Evolutionary conservation across 805 yeast genomes (phyloP).

Genomic region (Cyberlindnera sargentensis): DNA sequence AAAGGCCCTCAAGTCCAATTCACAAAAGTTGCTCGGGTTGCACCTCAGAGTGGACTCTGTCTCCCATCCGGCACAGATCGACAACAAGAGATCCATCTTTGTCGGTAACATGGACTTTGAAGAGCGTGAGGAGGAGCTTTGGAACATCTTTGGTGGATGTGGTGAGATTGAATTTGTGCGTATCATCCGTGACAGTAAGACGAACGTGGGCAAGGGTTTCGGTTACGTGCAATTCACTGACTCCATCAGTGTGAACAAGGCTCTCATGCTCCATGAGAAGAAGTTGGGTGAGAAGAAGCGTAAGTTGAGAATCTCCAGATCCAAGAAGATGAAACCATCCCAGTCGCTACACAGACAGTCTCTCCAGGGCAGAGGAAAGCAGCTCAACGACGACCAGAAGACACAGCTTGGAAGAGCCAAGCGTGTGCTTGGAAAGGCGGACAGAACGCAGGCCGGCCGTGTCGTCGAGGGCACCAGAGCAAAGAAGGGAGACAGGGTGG

Average conservation of each 20-base stretch:
- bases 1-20: constrained; percentile 51
- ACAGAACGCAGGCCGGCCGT: constrained; percentile 59
- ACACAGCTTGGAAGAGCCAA: constrained; percentile 78
- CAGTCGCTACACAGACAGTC: constrained; percentile 3
- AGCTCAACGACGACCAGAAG: constrained; percentile 58
- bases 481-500: constrained; percentile 51
- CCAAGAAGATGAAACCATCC: constrained; percentile 33
- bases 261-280: constrained; percentile 69
- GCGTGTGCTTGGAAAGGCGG: constrained; percentile 71
- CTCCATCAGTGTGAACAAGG: constrained; percentile 67
- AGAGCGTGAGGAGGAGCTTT: constrained; percentile 81
- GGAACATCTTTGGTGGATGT: constrained; percentile 66
- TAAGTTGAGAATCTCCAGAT: constrained; percentile 70
- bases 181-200: constrained; percentile 84
- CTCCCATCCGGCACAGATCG: constrained; percentile 85
- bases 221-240: constrained; percentile 90
- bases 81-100: constrained; percentile 75
- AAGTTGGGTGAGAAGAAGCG: constrained; percentile 44
- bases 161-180: constrained; percentile 85
- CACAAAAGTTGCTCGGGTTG: constrained; percentile 54
- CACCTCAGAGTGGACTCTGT: constrained; percentile 90
- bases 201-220: constrained; percentile 95
- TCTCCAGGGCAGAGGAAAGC: constrained; percentile 11
- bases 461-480: constrained; percentile 75
- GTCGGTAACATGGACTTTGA: constrained; percentile 94